phyloP scores from a whole-genome alignment of 1,284 basidiomycete species.

The Lentinula novae-zelandiae region DNA sequence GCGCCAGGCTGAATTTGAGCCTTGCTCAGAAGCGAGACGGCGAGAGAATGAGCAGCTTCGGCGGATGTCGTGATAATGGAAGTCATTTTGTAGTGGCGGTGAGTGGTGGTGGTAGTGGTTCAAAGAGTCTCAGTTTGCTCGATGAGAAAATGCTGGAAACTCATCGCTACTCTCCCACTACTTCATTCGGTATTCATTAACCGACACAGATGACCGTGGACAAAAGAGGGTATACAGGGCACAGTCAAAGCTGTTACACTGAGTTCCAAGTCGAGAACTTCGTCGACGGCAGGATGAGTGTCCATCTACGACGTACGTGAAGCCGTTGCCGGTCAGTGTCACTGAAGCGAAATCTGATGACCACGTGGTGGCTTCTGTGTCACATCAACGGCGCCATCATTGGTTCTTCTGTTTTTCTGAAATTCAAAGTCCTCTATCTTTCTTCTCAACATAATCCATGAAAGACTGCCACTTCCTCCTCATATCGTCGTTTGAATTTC shows the following conservation, averaged over 20 bases:
- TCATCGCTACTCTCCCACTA: not conserved
- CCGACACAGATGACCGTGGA: not conserved
- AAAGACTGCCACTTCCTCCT: not conserved
- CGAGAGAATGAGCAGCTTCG: slow-evolving; percentile 51
- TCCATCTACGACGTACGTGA: too few relatives aligned
- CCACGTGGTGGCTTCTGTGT: not conserved
- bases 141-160: not conserved
- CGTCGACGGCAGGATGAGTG: too few relatives aligned
- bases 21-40: slow-evolving; percentile 43
- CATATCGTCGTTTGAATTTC: slow-evolving; percentile 37
- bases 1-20: slow-evolving; percentile 49
- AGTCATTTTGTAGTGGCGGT: slow-evolving; percentile 32
- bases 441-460: not conserved
- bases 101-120: not conserved
- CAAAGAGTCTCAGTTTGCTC: not conserved
- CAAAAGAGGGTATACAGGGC: not conserved
- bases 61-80: slow-evolving; percentile 43
- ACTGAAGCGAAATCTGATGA: too few relatives aligned
- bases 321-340: too few relatives aligned
- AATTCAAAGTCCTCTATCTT: too few relatives aligned
- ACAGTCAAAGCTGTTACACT: not conserved
- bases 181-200: not conserved
- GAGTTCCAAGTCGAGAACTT: too few relatives aligned
- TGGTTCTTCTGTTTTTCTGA: too few relatives aligned
- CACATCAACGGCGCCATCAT: not conserved